Conservation (phyloP, 805 yeast species). For the Lipomyces yamadae region DNA sequence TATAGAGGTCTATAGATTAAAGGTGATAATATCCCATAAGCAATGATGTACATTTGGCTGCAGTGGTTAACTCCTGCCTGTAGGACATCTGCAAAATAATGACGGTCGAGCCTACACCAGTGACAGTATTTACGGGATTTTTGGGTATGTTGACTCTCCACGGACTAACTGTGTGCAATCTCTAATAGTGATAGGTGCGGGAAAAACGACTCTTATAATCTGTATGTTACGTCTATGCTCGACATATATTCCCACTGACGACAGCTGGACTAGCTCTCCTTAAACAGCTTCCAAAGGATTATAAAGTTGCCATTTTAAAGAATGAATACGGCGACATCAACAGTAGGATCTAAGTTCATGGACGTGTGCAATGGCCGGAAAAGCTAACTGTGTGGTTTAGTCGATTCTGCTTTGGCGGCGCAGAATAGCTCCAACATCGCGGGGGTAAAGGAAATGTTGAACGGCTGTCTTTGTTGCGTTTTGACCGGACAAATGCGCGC, state of each 20-base stretch:
- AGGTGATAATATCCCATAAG: background rate
- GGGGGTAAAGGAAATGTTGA: constrained; percentile 38
- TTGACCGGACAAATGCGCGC: constrained; percentile 38
- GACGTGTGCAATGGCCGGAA: background rate
- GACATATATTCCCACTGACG: background rate
- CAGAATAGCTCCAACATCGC: constrained; percentile 29
- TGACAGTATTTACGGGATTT: constrained; percentile 38
- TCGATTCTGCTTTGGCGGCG: constrained; percentile 35
- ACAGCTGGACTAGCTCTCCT: constrained; percentile 24
- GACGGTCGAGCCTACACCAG: constrained; percentile 31
- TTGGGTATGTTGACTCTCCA: constrained; percentile 21
- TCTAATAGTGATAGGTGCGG: constrained; percentile 31
- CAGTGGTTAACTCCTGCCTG: background rate
- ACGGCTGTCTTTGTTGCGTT: constrained; percentile 39
- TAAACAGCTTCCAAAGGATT: constrained; percentile 32
- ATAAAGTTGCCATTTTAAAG: constrained; percentile 36
- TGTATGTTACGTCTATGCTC: constrained; percentile 17
- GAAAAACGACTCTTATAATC: constrained; percentile 36
- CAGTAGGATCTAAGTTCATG: constrained; percentile 8
- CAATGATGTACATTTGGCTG: background rate
- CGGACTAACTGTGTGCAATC: background rate
- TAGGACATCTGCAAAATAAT: background rate
- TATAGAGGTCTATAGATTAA: background rate
- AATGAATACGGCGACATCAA: constrained; percentile 39
- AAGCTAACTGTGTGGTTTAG: constrained; percentile 12